These are phyloP conservation scores for Pichia cephalocereana DNA, from an alignment of 805 yeast genomes.

Conservation along the genomic window DNA sequence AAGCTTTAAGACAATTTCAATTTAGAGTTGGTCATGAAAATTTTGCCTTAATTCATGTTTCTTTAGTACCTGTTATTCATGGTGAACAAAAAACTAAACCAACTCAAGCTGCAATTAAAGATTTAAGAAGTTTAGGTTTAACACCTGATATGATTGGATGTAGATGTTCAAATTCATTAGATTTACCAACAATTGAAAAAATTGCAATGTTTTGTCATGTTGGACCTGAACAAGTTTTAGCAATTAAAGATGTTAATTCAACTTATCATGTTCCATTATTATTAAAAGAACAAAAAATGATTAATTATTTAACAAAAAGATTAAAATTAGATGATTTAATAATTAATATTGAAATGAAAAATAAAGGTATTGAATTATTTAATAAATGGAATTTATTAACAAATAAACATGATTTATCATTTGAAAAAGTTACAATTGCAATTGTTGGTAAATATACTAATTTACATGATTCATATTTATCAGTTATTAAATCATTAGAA, in stretches of 20 bases:
- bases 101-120: conserved; percentile 98
- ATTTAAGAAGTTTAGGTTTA: conserved; percentile 89
- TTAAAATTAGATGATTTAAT: conserved; percentile 45
- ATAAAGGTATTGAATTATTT: conserved; percentile 64
- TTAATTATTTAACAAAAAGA: conserved; percentile 62
- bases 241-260: conserved; percentile 93
- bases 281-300: conserved; percentile 77
- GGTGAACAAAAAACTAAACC: conserved; percentile 99
- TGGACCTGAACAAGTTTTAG: conserved; percentile 95
- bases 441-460: conserved; percentile 96
- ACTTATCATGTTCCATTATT: conserved; percentile 96
- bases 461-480: conserved; percentile 88
- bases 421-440: conserved; percentile 86
- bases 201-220: conserved; percentile 99
- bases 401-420: conserved; percentile 68
- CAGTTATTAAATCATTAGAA: conserved; percentile 91
- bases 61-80: conserved; percentile 93
- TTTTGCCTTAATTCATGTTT: conserved; percentile 93
- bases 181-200: conserved; percentile 79
- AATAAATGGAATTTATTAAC: conserved; percentile 76
- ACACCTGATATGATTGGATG: conserved; percentile 97
- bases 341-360: conserved; percentile 40
- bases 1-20: conserved; percentile 97
- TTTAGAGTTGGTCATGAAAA: conserved; percentile 91
- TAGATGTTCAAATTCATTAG: conserved; percentile 82